These are phyloP conservation scores for Metschnikowia cubensis DNA, from an alignment of 805 yeast genomes.

Conservation along the genomic window DNA sequence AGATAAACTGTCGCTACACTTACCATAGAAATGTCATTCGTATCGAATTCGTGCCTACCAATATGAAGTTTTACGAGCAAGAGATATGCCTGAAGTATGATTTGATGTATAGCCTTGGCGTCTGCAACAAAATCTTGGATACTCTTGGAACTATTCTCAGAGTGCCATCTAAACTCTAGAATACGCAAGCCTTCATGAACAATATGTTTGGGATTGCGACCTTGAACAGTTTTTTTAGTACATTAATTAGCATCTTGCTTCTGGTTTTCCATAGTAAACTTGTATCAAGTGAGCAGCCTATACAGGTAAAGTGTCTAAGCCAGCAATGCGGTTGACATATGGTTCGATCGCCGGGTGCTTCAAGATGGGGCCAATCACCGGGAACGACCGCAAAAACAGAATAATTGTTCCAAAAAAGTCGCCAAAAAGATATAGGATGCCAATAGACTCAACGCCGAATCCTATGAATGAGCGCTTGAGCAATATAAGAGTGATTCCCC, in stretches of 20 bases:
- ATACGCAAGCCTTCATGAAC: background rate
- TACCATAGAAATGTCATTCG: background rate
- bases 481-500: slow-evolving; percentile 75
- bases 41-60: background rate
- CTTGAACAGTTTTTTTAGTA: background rate
- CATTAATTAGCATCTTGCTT: background rate
- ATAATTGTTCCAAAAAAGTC: slow-evolving; percentile 90
- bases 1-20: background rate
- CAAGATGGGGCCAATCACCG: slow-evolving; percentile 80
- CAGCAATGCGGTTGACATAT: slow-evolving; percentile 40
- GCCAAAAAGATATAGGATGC: slow-evolving; percentile 83
- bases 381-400: slow-evolving; percentile 81
- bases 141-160: background rate
- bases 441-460: slow-evolving; percentile 77
- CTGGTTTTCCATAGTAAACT: background rate
- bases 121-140: slow-evolving; percentile 12
- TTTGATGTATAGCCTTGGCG: slow-evolving; percentile 14
- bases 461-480: slow-evolving; percentile 78
- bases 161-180: slow-evolving; percentile 4
- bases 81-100: slow-evolving; percentile 12
- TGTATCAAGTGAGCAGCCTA: slow-evolving; percentile 1
- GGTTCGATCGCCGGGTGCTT: slow-evolving; percentile 85
- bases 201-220: background rate
- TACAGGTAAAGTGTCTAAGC: slow-evolving; percentile 40
- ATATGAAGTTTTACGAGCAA: slow-evolving; percentile 1